phyloP scores from a whole-genome alignment of 371 early-diverging fungal species.

The Mortierella sp. region DNA sequence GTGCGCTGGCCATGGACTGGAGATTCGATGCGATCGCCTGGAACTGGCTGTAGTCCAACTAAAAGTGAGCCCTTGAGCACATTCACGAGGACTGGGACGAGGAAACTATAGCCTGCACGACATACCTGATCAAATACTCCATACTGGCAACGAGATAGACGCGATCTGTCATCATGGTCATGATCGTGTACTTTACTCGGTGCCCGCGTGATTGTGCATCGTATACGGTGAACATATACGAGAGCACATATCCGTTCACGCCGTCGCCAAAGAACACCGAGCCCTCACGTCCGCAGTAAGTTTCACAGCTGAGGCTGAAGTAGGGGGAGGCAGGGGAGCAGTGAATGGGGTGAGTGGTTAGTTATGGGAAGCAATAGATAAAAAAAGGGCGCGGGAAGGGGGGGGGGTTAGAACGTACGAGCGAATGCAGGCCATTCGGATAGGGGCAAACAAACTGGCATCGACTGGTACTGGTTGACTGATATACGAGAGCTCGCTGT shows the following conservation, averaged over 20 bases:
- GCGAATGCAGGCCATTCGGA: slow-evolving; percentile 54
- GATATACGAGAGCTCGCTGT: slow-evolving; percentile 40
- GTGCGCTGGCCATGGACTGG: slow-evolving; percentile 65
- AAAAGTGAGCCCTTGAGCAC: neutral
- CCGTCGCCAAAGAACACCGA: slow-evolving; percentile 81
- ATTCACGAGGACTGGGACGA: too few species aligned
- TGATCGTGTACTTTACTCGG: slow-evolving; percentile 71
- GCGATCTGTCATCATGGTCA: slow-evolving; percentile 77
- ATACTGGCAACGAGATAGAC: slow-evolving; percentile 75
- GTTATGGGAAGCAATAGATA: neutral
- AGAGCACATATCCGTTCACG: slow-evolving; percentile 75
- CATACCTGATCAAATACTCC: slow-evolving; percentile 74
- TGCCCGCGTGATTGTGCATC: slow-evolving; percentile 79
- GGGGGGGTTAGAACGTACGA: slow-evolving; percentile 30
- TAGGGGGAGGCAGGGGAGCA: too few species aligned
- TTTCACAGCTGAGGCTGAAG: slow-evolving; percentile 72
- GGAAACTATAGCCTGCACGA: neutral
- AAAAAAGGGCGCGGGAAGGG: neutral
- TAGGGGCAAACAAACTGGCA: slow-evolving; percentile 48
- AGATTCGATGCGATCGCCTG: slow-evolving; percentile 67
- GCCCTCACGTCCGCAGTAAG: slow-evolving; percentile 77
- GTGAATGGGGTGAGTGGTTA: too few species aligned
- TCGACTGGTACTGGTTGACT: slow-evolving; percentile 50
- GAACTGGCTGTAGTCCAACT: slow-evolving; percentile 56
- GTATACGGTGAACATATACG: slow-evolving; percentile 76